Percentiles rank a stretch among this genome's conserved stretches.
Evolutionary conservation across 208 protist species (phyloP).

Genomic region (Trypanosoma mega): DNA sequence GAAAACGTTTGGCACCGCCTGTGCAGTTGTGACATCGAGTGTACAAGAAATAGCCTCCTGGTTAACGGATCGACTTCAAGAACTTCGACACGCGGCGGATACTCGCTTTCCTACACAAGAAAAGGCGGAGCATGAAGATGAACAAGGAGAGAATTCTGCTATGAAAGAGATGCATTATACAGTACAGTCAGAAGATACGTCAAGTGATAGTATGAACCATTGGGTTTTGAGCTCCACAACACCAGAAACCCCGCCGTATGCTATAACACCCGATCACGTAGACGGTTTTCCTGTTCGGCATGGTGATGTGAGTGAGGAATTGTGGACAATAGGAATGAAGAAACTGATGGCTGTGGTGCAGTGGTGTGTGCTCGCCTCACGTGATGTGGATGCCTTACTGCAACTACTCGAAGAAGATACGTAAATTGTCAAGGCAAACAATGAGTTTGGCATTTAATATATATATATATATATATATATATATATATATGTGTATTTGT

Average conservation of each 20-base stretch:
- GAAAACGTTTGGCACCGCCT: constrained; percentile 69
- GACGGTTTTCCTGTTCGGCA: constrained; percentile 66
- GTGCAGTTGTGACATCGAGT: constrained; percentile 50
- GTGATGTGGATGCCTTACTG: constrained; percentile 45
- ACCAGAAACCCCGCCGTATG: constrained; percentile 39
- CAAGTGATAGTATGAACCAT: background rate
- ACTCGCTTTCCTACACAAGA: background rate
- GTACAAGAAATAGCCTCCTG: constrained; percentile 62
- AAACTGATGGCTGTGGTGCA: constrained; percentile 70
- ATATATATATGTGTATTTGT: too few species aligned
- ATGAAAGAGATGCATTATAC: background rate
- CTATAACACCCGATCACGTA: constrained; percentile 40
- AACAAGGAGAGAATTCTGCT: background rate
- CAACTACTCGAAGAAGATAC: constrained; percentile 17
- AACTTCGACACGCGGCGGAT: constrained; percentile 15
- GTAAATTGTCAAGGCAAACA: constrained; percentile 3
- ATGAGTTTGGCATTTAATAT: constrained; percentile 6
- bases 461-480: constrained; percentile 18
- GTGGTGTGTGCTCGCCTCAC: constrained; percentile 71
- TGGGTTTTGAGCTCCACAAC: constrained; percentile 12
- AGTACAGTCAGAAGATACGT: background rate
- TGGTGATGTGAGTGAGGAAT: constrained; percentile 48
- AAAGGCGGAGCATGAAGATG: background rate
- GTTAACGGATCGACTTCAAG: constrained; percentile 30
- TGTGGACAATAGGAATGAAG: constrained; percentile 83